Evolutionary conservation across 306 rosid species (phyloP).

Genomic region (Vigna trinervia): DNA sequence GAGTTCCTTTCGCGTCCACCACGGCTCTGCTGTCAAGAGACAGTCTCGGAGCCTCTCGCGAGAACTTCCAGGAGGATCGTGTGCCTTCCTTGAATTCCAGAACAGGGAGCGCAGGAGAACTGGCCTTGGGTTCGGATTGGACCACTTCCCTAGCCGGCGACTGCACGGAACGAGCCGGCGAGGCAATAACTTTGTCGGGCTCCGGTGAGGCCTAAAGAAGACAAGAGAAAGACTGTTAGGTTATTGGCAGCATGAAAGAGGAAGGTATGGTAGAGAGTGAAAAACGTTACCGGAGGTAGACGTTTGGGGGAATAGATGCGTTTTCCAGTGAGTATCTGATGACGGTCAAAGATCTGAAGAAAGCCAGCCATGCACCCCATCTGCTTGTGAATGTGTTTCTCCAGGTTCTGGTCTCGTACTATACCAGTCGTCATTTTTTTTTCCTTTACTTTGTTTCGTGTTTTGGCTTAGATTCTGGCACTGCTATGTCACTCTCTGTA

Average conservation of each 20-base stretch:
- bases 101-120: slow-evolving; percentile 44
- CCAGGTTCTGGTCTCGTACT: slow-evolving; percentile 69
- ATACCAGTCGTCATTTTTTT: slow-evolving; percentile 63
- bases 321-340: slow-evolving; percentile 72
- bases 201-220: slow-evolving; percentile 38
- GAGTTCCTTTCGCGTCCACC: slow-evolving; percentile 77
- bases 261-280: neutral
- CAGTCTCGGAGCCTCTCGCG: slow-evolving; percentile 89
- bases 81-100: slow-evolving; percentile 85
- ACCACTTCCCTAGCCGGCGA: slow-evolving; percentile 57
- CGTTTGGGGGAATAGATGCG: slow-evolving; percentile 73
- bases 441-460: no score
- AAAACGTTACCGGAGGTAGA: slow-evolving; percentile 57
- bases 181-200: slow-evolving; percentile 37
- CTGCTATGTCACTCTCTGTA: neutral
- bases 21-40: slow-evolving; percentile 93
- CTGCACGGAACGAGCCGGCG: slow-evolving; percentile 49
- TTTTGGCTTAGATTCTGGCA: neutral
- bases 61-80: slow-evolving; percentile 82
- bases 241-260: neutral
- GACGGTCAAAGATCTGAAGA: slow-evolving; percentile 90
- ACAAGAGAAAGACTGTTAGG: neutral
- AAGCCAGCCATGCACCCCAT: slow-evolving; percentile 99
- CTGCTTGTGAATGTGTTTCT: slow-evolving; percentile 83
- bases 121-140: slow-evolving; percentile 37